Base-by-base conservation (phyloP, 2,329 filamentous ascomycete genomes). In the Graphilbum sp. region DNA sequence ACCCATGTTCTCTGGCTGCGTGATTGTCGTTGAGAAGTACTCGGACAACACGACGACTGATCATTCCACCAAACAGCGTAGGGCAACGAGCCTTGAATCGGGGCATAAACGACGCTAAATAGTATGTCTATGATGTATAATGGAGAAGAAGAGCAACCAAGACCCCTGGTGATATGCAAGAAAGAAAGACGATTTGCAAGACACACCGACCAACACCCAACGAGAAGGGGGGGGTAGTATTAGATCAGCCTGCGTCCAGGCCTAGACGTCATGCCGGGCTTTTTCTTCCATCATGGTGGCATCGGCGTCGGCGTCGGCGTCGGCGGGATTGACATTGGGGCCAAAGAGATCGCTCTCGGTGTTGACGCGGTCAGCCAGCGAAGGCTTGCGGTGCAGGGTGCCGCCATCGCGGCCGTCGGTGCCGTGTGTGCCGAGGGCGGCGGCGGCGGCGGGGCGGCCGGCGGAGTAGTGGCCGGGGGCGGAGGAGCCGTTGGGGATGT, bases 401-500 rank as follows among this genome's bases (percentile, higher is more conserved):
- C 2, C 24, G 18, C 10, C 16, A 32, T 24, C 34, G n/a, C 25
- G 9, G 5, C 13, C 13, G 32, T 15, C 24, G 35, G 10, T 16
- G 34, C 34, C 35, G 13, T 6, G 15, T 17, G 10, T 10, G 18
- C 23, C 33, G 21, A 9, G 12, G 23, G 16, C 19, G 33, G 4
- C 33, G 9, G 23, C 18, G 12, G 18, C 35, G 19, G 31, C 33
- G 11, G 24, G 18, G 19, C 35, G 38, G 43, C 44, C 41, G 33
- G 47, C 48, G 23, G 49, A 47, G 49, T 69, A 70, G 50, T 66
- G 61, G 4, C 72, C 71, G 0, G 72, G 67, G 1, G 62, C 67
- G 33, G 66, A 66, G 50, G 74, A 74, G 33, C 79, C 78, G 52
- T 90, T 62, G 1, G 82, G 82, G 19, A 90, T 61, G 51, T 79